These are phyloP conservation scores for Takakia lepidozioides DNA, from an alignment of 225 moss, liverwort and hornwort species.

Conservation along the genomic window DNA sequence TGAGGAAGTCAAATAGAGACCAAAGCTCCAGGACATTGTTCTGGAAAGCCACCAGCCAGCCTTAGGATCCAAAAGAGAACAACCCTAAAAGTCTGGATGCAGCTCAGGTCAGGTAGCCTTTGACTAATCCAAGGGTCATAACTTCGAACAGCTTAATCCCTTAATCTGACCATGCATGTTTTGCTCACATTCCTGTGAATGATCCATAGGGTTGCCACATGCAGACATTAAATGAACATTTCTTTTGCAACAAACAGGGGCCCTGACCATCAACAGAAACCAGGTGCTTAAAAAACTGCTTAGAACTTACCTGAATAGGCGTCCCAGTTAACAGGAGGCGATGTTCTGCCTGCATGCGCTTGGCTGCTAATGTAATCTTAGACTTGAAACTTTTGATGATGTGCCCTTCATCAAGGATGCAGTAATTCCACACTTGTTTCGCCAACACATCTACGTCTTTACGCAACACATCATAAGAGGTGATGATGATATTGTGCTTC, in stretches of 20 bases:
- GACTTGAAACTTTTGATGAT: conserved; percentile 85
- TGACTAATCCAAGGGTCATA: too few relatives aligned
- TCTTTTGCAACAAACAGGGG: too few relatives aligned
- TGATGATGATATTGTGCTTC: conserved; percentile 75
- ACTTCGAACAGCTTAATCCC: too few relatives aligned
- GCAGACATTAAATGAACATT: too few relatives aligned
- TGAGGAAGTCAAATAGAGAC: conserved; percentile 94
- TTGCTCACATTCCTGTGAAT: too few relatives aligned
- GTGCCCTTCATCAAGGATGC: conserved; percentile 88
- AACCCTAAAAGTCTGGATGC: background rate
- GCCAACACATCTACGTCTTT: conserved; percentile 72
- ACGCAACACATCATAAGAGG: conserved; percentile 83
- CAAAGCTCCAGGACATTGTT: conserved; percentile 92
- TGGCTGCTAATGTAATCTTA: conserved; percentile 81
- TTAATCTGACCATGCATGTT: too few relatives aligned
- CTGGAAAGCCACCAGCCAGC: conserved; percentile 13
- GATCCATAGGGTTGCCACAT: too few relatives aligned
- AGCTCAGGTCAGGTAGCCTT: too few relatives aligned
- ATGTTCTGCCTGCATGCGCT: conserved; percentile 83
- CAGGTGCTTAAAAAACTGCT: too few relatives aligned
- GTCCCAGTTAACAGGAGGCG: conserved; percentile 80
- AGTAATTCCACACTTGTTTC: conserved; percentile 72
- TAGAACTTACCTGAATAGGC: too few relatives aligned
- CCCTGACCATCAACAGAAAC: too few relatives aligned
- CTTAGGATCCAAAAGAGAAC: background rate